Conservation (phyloP, 192 early-diverging fungal species). For the Gigaspora rosea region DNA sequence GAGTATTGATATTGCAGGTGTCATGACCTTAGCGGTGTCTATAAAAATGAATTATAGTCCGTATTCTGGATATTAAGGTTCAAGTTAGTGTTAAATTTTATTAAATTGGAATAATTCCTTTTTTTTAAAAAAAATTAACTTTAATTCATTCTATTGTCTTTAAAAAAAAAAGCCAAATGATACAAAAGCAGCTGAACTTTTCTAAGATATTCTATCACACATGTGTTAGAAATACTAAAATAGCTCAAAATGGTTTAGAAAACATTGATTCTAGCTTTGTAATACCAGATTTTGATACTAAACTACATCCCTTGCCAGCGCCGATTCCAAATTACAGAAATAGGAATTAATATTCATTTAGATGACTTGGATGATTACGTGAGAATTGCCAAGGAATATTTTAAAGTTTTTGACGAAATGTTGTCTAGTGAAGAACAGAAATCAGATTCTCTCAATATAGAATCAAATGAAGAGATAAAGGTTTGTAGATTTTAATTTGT, state of each 20-base stretch:
- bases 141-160: background rate
- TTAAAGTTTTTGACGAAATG: slow-evolving; percentile 17
- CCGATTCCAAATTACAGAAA: background rate
- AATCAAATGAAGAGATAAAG: slow-evolving; percentile 1
- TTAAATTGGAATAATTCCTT: background rate
- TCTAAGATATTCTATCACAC: slow-evolving; percentile 43
- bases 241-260: background rate
- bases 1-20: slow-evolving; percentile 73
- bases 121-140: background rate
- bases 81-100: slow-evolving; percentile 39
- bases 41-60: slow-evolving; percentile 79
- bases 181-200: slow-evolving; percentile 39
- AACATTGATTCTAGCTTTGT: background rate
- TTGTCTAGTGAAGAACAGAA: background rate
- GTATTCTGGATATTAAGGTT: slow-evolving; percentile 69
- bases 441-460: background rate
- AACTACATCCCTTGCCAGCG: background rate
- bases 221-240: slow-evolving; percentile 45
- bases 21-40: slow-evolving; percentile 81
- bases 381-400: slow-evolving; percentile 10
- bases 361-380: background rate
- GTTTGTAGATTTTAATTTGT: background rate
- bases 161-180: slow-evolving; percentile 35
- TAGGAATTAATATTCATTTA: background rate
- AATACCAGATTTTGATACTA: background rate